Conservation (phyloP, 768 basidiomycete genomes). For the Rhizopogon rudus region DNA sequence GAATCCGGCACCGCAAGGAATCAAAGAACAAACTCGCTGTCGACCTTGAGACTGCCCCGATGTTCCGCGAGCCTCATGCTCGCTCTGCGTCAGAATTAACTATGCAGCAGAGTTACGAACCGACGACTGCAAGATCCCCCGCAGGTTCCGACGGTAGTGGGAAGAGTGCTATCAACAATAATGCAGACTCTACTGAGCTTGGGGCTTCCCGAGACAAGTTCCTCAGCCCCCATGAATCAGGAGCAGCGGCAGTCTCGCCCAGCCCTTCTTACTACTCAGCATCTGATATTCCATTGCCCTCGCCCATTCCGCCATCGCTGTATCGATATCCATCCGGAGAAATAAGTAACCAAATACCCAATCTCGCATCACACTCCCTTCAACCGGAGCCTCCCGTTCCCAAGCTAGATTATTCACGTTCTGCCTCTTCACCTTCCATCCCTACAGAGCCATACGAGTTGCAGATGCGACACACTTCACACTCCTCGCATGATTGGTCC, state of each 20-base stretch:
- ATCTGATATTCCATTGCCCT: constrained; percentile 45
- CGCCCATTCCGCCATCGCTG: constrained; percentile 50
- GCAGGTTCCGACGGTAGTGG: constrained; percentile 13
- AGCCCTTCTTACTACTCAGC: constrained; percentile 58
- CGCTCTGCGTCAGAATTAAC: constrained; percentile 64
- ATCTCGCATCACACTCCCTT: not conserved
- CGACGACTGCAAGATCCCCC: constrained; percentile 31
- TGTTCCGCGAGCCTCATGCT: constrained; percentile 61
- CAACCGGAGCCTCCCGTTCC: constrained; percentile 1
- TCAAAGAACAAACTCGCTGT: constrained; percentile 33
- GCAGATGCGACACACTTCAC: constrained; percentile 27
- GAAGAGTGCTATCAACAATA: constrained; percentile 4
- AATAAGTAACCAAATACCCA: constrained; percentile 31
- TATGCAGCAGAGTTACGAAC: constrained; percentile 39
- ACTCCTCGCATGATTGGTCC: constrained; percentile 5
- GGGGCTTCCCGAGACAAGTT: not conserved
- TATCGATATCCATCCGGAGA: constrained; percentile 44
- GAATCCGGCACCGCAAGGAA: constrained; percentile 58
- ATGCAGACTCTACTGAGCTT: constrained; percentile 1
- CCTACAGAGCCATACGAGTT: constrained; percentile 33
- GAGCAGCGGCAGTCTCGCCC: constrained; percentile 21
- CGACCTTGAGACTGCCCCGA: constrained; percentile 62
- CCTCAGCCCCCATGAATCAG: not conserved
- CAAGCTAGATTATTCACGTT: not conserved
- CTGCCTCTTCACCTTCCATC: not conserved